phyloP scores from a whole-genome alignment of 2,329 filamentous ascomycete species.

The Capronia americana region DNA sequence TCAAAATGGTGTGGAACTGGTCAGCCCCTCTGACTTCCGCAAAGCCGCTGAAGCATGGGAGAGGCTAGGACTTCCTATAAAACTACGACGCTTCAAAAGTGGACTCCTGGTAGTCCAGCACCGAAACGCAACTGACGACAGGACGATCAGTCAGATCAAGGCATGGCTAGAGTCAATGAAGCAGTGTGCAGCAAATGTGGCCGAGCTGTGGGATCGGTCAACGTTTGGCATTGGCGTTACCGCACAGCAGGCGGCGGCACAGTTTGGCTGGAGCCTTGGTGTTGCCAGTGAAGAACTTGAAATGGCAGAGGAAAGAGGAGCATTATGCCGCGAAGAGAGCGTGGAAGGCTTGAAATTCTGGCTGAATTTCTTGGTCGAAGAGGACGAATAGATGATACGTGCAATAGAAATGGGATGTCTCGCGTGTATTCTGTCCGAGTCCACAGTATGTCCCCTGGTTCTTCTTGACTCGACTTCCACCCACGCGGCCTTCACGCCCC shows the following conservation, averaged over 20 bases:
- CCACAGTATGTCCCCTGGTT: background rate
- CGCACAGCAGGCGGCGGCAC: slow-evolving; percentile 84
- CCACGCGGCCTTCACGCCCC: slow-evolving; percentile 7
- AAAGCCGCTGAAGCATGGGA: slow-evolving; percentile 90
- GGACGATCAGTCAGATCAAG: slow-evolving; percentile 77
- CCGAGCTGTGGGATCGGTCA: slow-evolving; percentile 74
- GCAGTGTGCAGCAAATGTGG: slow-evolving; percentile 55
- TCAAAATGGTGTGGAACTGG: slow-evolving; percentile 89
- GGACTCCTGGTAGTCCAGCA: slow-evolving; percentile 94
- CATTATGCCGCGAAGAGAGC: slow-evolving; percentile 86
- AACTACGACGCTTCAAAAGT: slow-evolving; percentile 86
- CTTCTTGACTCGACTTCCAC: background rate
- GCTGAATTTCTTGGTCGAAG: slow-evolving; percentile 69
- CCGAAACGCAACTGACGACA: slow-evolving; percentile 85
- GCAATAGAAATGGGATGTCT: background rate
- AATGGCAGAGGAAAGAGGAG: slow-evolving; percentile 92
- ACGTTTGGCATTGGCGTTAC: slow-evolving; percentile 84
- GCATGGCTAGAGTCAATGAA: slow-evolving; percentile 79
- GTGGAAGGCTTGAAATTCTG: slow-evolving; percentile 92
- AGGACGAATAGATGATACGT: slow-evolving; percentile 29
- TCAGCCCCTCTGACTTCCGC: slow-evolving; percentile 89
- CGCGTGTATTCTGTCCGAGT: background rate
- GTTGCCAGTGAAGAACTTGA: slow-evolving; percentile 94
- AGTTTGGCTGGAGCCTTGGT: slow-evolving; percentile 96
- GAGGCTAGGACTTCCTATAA: slow-evolving; percentile 81